Evolutionary conservation across 2,329 filamentous ascomycete genomes (phyloP), one percentile per base, ranked within the genome.

Genomic region (Blastomyces percursus): DNA sequence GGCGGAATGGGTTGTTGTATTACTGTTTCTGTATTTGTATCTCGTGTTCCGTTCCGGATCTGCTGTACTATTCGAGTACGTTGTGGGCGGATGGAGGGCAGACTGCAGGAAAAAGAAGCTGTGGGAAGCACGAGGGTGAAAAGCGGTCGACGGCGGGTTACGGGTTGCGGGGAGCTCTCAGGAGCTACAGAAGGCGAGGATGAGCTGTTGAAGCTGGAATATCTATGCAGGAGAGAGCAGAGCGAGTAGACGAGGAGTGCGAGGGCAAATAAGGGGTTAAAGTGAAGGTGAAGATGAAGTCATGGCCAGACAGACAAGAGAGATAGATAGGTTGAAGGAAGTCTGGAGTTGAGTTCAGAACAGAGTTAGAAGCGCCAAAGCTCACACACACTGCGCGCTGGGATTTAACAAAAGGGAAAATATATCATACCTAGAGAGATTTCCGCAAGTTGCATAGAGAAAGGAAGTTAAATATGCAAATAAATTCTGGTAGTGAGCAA

Each of bases 141-240:
- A 16, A 54, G 51, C 30, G 51, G 30, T 54, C 11, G 54, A 35
- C 35, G 2, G 51, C n/a, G 2, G n/a, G 16, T 44, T 14, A n/a
- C n/a, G n/a, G 42, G 48, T 27, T 51, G 48, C 48, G 51, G 32
- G 35, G 54, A 56, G 30, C 54, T 40, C 27, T 5, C 14, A 40
- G 14, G 32, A 24, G 32, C 54, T 56, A 35, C 11, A 56, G 54
- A 24, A 42, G 14, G 35, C 54, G 32, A 42, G n/a, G 54, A 56
- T 56, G 40, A 56, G 35, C 54, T 56, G 32, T 40, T 56, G 54
- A 56, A 56, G 54, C 54, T 40, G 19, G 54, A 27, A 35, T 32
- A 54, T 19, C 9, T 32, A n/a, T 35, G 27, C 30, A 35, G 27
- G 16, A 54, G 27, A 16, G 48, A 12, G 21, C 5, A 27, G 14